Evolutionary conservation across 2,329 filamentous ascomycete genomes (phyloP), one percentile per base, ranked within the genome.

Genomic region (Dryadomyces quercus-mongolicae): DNA sequence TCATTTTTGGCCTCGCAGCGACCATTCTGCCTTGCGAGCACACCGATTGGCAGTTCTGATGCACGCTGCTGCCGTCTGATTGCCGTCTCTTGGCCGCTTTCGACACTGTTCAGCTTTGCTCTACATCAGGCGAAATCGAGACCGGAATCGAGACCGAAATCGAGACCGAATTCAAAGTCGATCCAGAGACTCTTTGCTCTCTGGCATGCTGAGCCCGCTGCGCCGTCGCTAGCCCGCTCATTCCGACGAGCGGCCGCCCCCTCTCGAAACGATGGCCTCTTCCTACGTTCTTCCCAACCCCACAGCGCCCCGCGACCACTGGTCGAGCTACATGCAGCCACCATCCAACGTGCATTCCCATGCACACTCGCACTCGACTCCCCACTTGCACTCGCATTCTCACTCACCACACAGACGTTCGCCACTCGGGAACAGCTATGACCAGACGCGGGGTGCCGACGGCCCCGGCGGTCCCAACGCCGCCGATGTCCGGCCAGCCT

Each of bases 251-350:
- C 46, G 15, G 20, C 43, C 42, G 15, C 12, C 20, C 25, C 8
- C 25, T n/a, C n/a, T n/a, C n/a, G n/a, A 8, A 31, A 15, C 18
- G n/a, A 71, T 74, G 56, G 74, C 76, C 42, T 74, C 58, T 2
- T 38, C 77, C 21, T 81, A 78, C 62, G 69, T 72, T 52, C 65
- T 81, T 54, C 77, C 77, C n/a, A 71, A 74, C 74, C 52, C 74
- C 74, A 59, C 55, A 71, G 76, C 22, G 10, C 31, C 50, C 59
- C 67, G 72, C 53, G 70, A 70, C 50, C 64, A 64, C 45, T 60
- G 57, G 21, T 60, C 64, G 21, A 61, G 59, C 34, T 63, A 64
- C 59, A 64, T 69, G 48, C 68, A 74, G 42, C 54, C 56, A 22
- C 42, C 16, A 5, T 36, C 49, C 21, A 20, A 13, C 21, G 21